Percentiles rank a stretch among this genome's conserved stretches.
phyloP scores from a whole-genome alignment of 2,329 filamentous ascomycete species.

The Colletotrichum sp. region DNA sequence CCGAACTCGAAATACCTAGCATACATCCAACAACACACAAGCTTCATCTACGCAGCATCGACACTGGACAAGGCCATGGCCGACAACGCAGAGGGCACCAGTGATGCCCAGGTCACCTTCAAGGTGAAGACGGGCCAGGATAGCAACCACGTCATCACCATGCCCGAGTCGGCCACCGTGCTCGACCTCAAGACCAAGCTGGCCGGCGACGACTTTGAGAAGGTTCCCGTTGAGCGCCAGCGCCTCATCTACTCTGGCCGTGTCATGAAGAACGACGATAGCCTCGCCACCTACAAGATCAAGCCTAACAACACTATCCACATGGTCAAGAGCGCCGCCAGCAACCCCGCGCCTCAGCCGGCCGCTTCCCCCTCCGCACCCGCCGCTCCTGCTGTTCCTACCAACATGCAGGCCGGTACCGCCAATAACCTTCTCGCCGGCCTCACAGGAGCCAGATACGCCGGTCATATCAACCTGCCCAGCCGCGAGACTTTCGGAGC shows the following conservation, averaged over 20 bases:
- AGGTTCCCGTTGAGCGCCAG: conserved; percentile 86
- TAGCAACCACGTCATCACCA: conserved; percentile 81
- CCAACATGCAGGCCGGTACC: conserved; percentile 81
- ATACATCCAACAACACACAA: neutral
- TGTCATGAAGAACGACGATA: conserved; percentile 94
- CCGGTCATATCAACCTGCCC: conserved; percentile 88
- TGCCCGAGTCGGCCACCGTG: conserved; percentile 77
- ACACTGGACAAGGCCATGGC: conserved; percentile 55
- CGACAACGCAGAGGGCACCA: conserved; percentile 63
- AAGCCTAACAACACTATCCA: conserved; percentile 96
- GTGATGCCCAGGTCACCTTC: conserved; percentile 86
- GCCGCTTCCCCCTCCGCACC: conserved; percentile 45
- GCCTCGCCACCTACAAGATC: conserved; percentile 87
- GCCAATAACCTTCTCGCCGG: conserved; percentile 90
- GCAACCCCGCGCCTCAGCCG: conserved; percentile 65
- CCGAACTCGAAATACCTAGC: neutral
- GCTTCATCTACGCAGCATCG: neutral
- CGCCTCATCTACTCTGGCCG: conserved; percentile 97
- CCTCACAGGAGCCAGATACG: conserved; percentile 91
- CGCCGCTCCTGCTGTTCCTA: conserved; percentile 67
- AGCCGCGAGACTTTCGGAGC: conserved; percentile 89
- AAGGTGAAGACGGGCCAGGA: conserved; percentile 98
- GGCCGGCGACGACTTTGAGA: conserved; percentile 79
- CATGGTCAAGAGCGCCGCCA: conserved; percentile 93
- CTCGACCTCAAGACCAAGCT: conserved; percentile 90